Base-by-base conservation (phyloP, 1,284 basidiomycete genomes). In the Irpex sp. region DNA sequence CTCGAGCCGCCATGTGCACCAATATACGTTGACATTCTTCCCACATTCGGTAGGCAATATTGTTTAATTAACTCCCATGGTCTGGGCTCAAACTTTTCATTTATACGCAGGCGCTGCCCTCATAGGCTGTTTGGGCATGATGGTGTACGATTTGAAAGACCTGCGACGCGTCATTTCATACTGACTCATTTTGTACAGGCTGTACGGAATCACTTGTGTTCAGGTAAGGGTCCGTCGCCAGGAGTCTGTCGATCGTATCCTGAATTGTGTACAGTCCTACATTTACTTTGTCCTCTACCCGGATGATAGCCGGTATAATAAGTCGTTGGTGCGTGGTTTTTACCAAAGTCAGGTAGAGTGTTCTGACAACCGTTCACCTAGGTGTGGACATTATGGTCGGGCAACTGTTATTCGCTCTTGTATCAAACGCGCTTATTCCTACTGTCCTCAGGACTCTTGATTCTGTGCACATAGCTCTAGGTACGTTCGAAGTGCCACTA, bases 91-190 rank as follows among this genome's bases (percentile, higher is more conserved):
- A 58, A 16, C 18, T 18, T 28, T 19, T 51, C 35, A 21, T 18
- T 19, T 21, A 18, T 12, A 2, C 37, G 21, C 36, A 63, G 62
- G 62, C 14, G 62, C 62, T n/a, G 53, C 52, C 28, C 54, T 63
- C 7, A 57, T 63, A 45, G 59, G 62, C 1, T 61, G 59, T 35
- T 37, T 63, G 35, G 62, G 57, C 39, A 63, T 63, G 62, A 63
- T 63, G 62, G 62, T 23, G 62, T 61, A 56, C 5, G 57, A 58
- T 16, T 45, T 33, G 35, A 39, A 42, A 18, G 8, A 47, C n/a
- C 18, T 57, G 6, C 19, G 23, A 35, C 48, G 37, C 18, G n/a
- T 35, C n/a, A 5, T n/a, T 33, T 0, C 37, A 16, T 12, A 33
- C 8, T 59, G 9, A 23, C 21, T 18, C 48, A 35, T 28, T 56